Evolutionary conservation across 306 rosid genomes (phyloP).

Genomic region (Cotoneaster glaucophyllus): DNA sequence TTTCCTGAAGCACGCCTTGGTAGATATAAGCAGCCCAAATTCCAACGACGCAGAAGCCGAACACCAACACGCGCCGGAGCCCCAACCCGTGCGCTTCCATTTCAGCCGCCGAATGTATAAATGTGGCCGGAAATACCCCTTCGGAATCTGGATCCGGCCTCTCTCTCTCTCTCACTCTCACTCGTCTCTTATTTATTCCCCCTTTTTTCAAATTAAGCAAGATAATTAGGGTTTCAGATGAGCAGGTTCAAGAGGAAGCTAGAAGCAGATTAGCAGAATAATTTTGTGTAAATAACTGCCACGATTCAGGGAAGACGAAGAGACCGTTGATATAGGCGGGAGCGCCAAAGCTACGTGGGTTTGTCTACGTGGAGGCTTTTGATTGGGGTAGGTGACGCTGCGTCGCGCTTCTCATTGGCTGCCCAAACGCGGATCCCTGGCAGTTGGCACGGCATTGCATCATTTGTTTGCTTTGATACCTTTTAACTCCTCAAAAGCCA

Average conservation of each 20-base stretch:
- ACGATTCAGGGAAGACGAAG: background rate
- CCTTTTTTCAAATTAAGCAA: background rate
- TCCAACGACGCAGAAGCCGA: slow-evolving; percentile 82
- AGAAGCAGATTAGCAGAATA: background rate
- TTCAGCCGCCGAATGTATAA: background rate
- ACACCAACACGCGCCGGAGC: slow-evolving; percentile 59
- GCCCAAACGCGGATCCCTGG: slow-evolving; percentile 31
- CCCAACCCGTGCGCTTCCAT: slow-evolving; percentile 90
- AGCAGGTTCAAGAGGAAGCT: background rate
- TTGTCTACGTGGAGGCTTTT: slow-evolving; percentile 48
- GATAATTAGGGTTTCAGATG: background rate
- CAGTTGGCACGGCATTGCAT: background rate
- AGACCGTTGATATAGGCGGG: slow-evolving; percentile 1
- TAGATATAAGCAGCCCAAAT: slow-evolving; percentile 95
- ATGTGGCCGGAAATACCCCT: slow-evolving; percentile 26
- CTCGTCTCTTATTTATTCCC: background rate
- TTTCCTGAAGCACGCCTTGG: slow-evolving; percentile 96
- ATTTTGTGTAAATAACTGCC: slow-evolving; percentile 2
- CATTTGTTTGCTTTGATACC: background rate
- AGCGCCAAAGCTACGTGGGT: slow-evolving; percentile 33
- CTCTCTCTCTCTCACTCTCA: background rate
- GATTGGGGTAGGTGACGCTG: slow-evolving; percentile 33
- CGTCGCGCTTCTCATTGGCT: slow-evolving; percentile 47
- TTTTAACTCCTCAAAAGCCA: too few relatives aligned
- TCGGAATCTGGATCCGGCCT: slow-evolving; percentile 16